phyloP scores from a whole-genome alignment of 1,284 basidiomycete species.

The Xerocomus nothofagi region DNA sequence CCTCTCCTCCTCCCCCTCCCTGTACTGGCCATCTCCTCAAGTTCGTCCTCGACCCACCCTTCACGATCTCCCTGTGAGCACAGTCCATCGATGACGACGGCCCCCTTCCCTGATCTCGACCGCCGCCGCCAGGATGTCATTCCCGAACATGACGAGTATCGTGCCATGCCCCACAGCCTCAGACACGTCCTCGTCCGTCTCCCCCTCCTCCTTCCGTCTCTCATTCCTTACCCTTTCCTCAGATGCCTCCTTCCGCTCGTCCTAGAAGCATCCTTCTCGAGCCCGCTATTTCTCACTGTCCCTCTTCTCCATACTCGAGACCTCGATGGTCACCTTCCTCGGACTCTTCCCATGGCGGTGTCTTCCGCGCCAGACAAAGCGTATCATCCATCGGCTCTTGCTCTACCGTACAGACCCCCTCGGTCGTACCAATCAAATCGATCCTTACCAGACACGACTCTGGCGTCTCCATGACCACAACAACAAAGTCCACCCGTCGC shows the following conservation, averaged over 20 bases:
- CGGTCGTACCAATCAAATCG: conserved; percentile 27
- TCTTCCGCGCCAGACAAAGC: conserved; percentile 32
- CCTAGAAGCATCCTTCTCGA: conserved; percentile 35
- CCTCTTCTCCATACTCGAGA: conserved; percentile 23
- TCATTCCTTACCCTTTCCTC: conserved; percentile 1
- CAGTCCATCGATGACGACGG: conserved; percentile 20
- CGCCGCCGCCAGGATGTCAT: conserved; percentile 28
- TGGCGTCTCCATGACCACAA: conserved; percentile 36
- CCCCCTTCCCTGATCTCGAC: conserved; percentile 23
- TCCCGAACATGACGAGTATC: conserved; percentile 32
- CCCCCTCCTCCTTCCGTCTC: conserved; percentile 4
- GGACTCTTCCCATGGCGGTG: conserved; percentile 14
- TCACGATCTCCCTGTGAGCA: conserved; percentile 34
- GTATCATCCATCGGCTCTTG: conserved; percentile 35
- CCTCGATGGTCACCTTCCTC: conserved; percentile 19
- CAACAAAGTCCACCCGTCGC: conserved; percentile 27
- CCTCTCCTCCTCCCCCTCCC: conserved; percentile 12
- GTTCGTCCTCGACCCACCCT: conserved; percentile 15
- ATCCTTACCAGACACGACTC: conserved; percentile 38
- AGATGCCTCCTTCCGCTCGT: conserved; percentile 27
- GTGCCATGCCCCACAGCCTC: conserved; percentile 31
- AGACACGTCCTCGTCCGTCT: conserved; percentile 32
- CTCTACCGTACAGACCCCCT: conserved; percentile 29
- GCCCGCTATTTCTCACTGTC: conserved; percentile 6
- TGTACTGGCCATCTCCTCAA: too few relatives aligned